phyloP scores from a whole-genome alignment of 108 stramenopile species.

The Aurantiochytrium sp. region DNA sequence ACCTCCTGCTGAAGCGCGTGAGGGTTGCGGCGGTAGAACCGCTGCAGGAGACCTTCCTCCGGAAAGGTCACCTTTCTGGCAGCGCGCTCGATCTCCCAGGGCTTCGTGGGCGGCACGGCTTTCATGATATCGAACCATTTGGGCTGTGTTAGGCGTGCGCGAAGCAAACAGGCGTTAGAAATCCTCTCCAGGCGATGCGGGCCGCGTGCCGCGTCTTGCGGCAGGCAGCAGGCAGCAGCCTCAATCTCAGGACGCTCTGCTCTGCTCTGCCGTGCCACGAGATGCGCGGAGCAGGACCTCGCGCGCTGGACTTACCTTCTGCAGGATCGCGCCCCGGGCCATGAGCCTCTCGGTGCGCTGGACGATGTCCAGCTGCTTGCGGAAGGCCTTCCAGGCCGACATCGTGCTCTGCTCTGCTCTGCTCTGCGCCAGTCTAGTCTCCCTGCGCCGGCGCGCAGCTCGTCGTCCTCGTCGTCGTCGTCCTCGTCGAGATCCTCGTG shows the following conservation, averaged over 20 bases:
- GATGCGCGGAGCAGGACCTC: too few relatives aligned
- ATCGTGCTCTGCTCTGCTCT: neutral
- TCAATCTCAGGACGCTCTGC: too few relatives aligned
- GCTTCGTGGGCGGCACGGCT: neutral
- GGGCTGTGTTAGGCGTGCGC: neutral
- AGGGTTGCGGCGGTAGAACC: neutral
- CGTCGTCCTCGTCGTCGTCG: too few relatives aligned
- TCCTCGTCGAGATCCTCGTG: too few relatives aligned
- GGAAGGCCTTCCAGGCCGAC: conserved; percentile 24
- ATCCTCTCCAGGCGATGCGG: too few relatives aligned
- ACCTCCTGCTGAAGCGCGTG: neutral
- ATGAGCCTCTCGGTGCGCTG: conserved; percentile 3
- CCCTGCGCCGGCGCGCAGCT: too few relatives aligned
- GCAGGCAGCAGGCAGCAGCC: too few relatives aligned
- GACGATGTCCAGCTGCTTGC: neutral
- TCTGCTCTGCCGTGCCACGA: too few relatives aligned
- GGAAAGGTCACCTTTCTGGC: neutral
- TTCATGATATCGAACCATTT: neutral
- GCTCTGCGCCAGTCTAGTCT: too few relatives aligned
- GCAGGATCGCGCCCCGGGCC: neutral
- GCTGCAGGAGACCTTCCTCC: conserved; percentile 4
- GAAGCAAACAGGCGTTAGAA: too few relatives aligned
- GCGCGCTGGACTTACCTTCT: neutral
- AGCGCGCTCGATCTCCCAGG: neutral
- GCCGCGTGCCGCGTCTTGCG: too few relatives aligned